Percentiles rank a stretch among this genome's conserved stretches.
Conservation (phyloP, 176 grass and related monocot species). For the Aegilops tauschii region DNA sequence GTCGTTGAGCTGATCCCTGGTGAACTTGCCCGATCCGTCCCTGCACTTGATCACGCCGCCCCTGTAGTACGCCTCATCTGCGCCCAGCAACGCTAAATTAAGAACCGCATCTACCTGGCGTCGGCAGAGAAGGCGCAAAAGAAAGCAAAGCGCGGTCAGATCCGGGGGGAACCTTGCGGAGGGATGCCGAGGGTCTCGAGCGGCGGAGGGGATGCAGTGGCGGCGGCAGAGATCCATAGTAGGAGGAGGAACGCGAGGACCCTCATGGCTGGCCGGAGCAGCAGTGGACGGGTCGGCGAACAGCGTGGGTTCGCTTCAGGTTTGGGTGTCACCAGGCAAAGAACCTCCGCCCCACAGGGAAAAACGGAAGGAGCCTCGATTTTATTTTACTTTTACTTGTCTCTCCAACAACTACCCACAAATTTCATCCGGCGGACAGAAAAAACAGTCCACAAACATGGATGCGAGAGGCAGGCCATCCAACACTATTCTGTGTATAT, state of each 20-base stretch:
- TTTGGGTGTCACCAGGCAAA: neutral
- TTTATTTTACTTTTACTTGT: no score
- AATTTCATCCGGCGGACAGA: no score
- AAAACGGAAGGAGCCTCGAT: no score
- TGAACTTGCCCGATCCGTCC: conserved; percentile 86
- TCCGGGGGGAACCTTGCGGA: conserved; percentile 58
- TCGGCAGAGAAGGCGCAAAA: neutral
- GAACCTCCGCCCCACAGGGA: neutral
- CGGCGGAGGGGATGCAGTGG: conserved; percentile 30
- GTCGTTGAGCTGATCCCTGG: conserved; percentile 82
- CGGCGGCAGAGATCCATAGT: conserved; percentile 27
- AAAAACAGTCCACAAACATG: no score
- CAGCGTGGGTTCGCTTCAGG: neutral
- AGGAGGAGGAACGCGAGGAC: conserved; percentile 21
- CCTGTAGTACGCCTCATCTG: conserved; percentile 84
- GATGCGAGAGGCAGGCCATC: no score
- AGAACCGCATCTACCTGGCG: conserved; percentile 16
- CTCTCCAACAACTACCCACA: no score
- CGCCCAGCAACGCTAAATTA: conserved; percentile 32
- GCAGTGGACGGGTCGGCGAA: conserved; percentile 9
- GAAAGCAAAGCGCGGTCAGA: conserved; percentile 22
- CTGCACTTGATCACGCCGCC: conserved; percentile 83
- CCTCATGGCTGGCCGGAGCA: conserved; percentile 33
- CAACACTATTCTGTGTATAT: no score
- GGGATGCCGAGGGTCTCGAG: conserved; percentile 67